Conservation (phyloP, 495 filamentous ascomycete genomes). For the Echria macrotheca region DNA sequence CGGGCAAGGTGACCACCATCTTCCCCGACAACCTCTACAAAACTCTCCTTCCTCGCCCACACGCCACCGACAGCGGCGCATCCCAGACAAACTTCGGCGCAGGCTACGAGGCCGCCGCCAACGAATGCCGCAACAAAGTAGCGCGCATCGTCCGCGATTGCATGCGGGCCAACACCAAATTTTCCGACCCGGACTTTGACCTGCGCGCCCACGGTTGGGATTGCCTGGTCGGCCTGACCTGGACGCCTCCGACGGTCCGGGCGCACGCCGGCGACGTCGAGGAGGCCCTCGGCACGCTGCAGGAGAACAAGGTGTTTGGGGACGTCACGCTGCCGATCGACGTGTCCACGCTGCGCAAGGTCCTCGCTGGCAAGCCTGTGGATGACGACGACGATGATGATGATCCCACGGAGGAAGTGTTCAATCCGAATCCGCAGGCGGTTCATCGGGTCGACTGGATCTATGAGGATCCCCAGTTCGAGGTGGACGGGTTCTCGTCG, state of each 20-base stretch:
- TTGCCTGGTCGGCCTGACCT: constrained; percentile 12
- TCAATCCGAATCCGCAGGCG: constrained; percentile 31
- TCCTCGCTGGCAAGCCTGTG: constrained; percentile 38
- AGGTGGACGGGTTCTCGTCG: constrained; percentile 61
- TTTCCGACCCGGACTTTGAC: constrained; percentile 69
- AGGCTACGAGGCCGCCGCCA: constrained; percentile 56
- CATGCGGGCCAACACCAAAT: constrained; percentile 64
- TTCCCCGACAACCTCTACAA: constrained; percentile 16
- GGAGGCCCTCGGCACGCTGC: constrained; percentile 14
- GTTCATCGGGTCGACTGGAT: constrained; percentile 45
- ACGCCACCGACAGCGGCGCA: not conserved
- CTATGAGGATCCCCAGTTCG: constrained; percentile 67
- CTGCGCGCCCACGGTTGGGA: constrained; percentile 49
- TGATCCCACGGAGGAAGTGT: constrained; percentile 51
- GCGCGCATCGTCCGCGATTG: constrained; percentile 65
- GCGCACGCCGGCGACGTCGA: constrained; percentile 5
- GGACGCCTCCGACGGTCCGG: constrained; percentile 3
- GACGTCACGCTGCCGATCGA: constrained; percentile 55
- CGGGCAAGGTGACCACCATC: constrained; percentile 20
- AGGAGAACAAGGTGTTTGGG: constrained; percentile 22
- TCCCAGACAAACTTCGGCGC: constrained; percentile 12
- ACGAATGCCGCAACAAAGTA: constrained; percentile 56
- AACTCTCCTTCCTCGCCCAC: constrained; percentile 13
- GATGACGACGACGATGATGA: constrained; percentile 21
- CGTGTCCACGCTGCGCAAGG: constrained; percentile 4